Conservation (phyloP, 169 alveolate species). For the Plasmodium relictum region DNA sequence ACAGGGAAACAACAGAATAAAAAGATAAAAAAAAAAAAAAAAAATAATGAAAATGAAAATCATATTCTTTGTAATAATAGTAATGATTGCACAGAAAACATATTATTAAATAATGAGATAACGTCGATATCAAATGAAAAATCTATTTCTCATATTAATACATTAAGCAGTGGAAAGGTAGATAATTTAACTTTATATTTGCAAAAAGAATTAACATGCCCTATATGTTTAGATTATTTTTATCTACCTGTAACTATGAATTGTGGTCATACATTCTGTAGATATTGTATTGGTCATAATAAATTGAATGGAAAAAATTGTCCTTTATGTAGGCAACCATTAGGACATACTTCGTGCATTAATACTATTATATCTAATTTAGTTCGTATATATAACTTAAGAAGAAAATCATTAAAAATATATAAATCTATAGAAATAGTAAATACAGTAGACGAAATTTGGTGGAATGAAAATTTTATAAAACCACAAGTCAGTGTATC, state of each 20-base stretch:
- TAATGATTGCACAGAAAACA: not conserved
- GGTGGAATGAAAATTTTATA: constrained; percentile 88
- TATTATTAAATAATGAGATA: not conserved
- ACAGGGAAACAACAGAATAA: not conserved
- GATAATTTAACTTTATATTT: constrained; percentile 33
- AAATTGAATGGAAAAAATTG: constrained; percentile 85
- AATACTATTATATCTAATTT: constrained; percentile 89
- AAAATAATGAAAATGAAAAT: not conserved
- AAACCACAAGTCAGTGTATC: constrained; percentile 86
- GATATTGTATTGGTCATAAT: constrained; percentile 91
- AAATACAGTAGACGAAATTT: constrained; percentile 79
- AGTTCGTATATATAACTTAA: constrained; percentile 81
- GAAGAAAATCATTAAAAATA: constrained; percentile 76
- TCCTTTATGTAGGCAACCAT: constrained; percentile 91
- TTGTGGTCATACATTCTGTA: constrained; percentile 94
- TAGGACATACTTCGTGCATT: constrained; percentile 85
- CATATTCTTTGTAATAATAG: not conserved
- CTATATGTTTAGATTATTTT: constrained; percentile 91
- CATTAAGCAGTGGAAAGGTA: constrained; percentile 17
- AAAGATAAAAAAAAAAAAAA: not conserved
- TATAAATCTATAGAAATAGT: constrained; percentile 52
- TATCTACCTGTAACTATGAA: constrained; percentile 91
- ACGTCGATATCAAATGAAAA: not conserved
- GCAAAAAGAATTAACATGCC: constrained; percentile 90
- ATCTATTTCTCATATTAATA: not conserved